These are phyloP conservation scores for Colletotrichum plurivorum DNA, from an alignment of 2,329 filamentous ascomycete species.

Conservation along the genomic window DNA sequence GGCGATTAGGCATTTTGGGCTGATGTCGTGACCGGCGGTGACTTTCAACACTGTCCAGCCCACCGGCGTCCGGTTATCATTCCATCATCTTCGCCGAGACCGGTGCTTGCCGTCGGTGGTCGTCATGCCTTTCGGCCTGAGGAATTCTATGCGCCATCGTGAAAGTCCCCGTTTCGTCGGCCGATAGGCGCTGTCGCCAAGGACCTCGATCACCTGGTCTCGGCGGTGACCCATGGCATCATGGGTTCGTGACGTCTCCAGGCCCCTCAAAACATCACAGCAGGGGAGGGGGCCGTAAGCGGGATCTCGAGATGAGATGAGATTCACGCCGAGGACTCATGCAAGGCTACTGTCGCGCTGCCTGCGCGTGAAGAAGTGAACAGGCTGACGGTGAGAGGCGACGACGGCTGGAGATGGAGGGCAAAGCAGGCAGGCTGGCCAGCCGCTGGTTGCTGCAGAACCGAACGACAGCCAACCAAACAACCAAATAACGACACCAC, in stretches of 20 bases:
- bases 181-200: conserved; percentile 1
- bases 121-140: conserved; percentile 1
- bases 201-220: conserved; percentile 2
- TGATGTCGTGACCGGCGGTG: conserved; percentile 14
- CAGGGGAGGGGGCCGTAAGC: background rate
- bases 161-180: background rate
- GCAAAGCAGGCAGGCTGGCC: background rate
- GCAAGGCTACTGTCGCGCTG: conserved; percentile 31
- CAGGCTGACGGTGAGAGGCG: background rate
- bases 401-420: background rate
- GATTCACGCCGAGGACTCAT: conserved; percentile 35
- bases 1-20: background rate
- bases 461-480: conserved; percentile 1
- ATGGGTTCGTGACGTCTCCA: conserved; percentile 6
- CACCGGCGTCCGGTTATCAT: background rate
- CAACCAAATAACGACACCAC: background rate
- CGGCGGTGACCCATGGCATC: conserved; percentile 1
- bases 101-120: background rate
- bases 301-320: conserved; percentile 30
- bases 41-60: background rate
- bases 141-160: background rate
- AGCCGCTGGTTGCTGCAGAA: conserved; percentile 4
- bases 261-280: conserved; percentile 4
- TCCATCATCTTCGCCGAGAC: conserved; percentile 7
- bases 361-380: conserved; percentile 35